Evolutionary conservation across 768 basidiomycete species (phyloP).

Genomic region (Lactarius sp.): DNA sequence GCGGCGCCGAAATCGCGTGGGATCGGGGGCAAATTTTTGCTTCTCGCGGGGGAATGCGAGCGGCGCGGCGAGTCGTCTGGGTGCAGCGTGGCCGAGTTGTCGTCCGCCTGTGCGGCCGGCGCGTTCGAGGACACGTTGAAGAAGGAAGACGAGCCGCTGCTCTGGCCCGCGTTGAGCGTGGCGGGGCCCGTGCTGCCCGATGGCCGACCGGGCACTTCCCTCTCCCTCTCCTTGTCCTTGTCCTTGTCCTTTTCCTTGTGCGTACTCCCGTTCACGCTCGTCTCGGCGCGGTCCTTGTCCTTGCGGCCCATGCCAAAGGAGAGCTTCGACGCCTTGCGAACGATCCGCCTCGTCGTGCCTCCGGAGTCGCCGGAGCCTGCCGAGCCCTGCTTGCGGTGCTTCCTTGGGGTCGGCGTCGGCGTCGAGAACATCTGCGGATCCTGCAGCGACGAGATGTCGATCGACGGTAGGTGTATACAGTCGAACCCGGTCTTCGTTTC

Average conservation of each 20-base stretch:
- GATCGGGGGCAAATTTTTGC: slow-evolving; percentile 72
- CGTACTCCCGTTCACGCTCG: slow-evolving; percentile 19
- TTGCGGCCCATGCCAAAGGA: slow-evolving; percentile 67
- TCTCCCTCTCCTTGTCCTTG: slow-evolving; percentile 35
- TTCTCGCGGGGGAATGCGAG: slow-evolving; percentile 49
- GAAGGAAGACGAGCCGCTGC: slow-evolving; percentile 78
- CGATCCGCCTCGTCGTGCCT: slow-evolving; percentile 49
- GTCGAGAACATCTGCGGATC: slow-evolving; percentile 16
- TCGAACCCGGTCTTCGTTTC: slow-evolving; percentile 91
- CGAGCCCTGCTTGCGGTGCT: slow-evolving; percentile 43
- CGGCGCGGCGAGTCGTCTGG: slow-evolving; percentile 30
- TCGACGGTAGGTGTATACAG: slow-evolving; percentile 92
- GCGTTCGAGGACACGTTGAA: slow-evolving; percentile 70
- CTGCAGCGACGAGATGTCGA: slow-evolving; percentile 78
- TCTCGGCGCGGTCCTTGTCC: slow-evolving; percentile 36
- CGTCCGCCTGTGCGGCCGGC: slow-evolving; percentile 36
- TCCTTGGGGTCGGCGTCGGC: slow-evolving; percentile 32
- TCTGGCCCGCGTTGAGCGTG: slow-evolving; percentile 55
- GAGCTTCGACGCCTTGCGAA: slow-evolving; percentile 72
- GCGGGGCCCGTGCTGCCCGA: slow-evolving; percentile 39
- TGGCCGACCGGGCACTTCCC: slow-evolving; percentile 41
- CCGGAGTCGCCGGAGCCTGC: slow-evolving; percentile 49
- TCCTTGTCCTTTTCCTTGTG: slow-evolving; percentile 4
- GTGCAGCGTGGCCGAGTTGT: slow-evolving; percentile 31
- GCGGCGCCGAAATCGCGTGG: slow-evolving; percentile 57